phyloP scores from a whole-genome alignment of 441 rosid species.

The Kokia cookei region DNA sequence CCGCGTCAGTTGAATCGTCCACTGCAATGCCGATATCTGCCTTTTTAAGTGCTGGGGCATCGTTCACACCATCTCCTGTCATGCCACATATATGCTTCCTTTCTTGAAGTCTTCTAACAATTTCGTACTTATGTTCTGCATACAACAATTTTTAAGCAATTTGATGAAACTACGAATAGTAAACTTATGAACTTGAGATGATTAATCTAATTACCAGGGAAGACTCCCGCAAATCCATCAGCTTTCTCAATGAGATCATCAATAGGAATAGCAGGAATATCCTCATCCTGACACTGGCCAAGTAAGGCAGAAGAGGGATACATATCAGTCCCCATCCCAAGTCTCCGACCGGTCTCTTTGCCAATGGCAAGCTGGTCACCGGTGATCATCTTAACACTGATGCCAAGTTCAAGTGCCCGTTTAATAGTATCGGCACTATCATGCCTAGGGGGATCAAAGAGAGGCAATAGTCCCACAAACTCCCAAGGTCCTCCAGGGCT shows the following conservation, averaged over 20 bases:
- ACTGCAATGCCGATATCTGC: slow-evolving; percentile 97
- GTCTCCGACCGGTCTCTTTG: slow-evolving; percentile 91
- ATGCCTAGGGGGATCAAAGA: slow-evolving; percentile 92
- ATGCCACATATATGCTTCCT: slow-evolving; percentile 87
- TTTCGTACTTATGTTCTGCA: slow-evolving; percentile 90
- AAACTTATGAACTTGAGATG: background rate
- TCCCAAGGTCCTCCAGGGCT: slow-evolving; percentile 79
- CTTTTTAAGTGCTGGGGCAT: slow-evolving; percentile 85
- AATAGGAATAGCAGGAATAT: slow-evolving; percentile 50
- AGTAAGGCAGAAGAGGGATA: slow-evolving; percentile 85
- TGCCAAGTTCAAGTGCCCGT: slow-evolving; percentile 89
- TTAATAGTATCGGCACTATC: slow-evolving; percentile 92
- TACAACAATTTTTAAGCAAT: background rate
- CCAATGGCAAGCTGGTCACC: slow-evolving; percentile 98
- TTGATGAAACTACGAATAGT: no score
- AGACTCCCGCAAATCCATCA: slow-evolving; percentile 94
- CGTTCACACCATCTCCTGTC: slow-evolving; percentile 97
- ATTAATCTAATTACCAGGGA: slow-evolving; percentile 56
- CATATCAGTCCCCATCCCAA: slow-evolving; percentile 96
- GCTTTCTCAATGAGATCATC: slow-evolving; percentile 86
- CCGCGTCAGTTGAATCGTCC: slow-evolving; percentile 92
- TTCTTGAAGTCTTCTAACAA: slow-evolving; percentile 77
- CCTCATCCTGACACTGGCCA: slow-evolving; percentile 47
- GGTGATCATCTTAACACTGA: slow-evolving; percentile 93
- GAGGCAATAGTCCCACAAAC: slow-evolving; percentile 87